These are phyloP conservation scores for Alternaria arborescens DNA, from an alignment of 2,329 filamentous ascomycete genomes.

Conservation along the genomic window DNA sequence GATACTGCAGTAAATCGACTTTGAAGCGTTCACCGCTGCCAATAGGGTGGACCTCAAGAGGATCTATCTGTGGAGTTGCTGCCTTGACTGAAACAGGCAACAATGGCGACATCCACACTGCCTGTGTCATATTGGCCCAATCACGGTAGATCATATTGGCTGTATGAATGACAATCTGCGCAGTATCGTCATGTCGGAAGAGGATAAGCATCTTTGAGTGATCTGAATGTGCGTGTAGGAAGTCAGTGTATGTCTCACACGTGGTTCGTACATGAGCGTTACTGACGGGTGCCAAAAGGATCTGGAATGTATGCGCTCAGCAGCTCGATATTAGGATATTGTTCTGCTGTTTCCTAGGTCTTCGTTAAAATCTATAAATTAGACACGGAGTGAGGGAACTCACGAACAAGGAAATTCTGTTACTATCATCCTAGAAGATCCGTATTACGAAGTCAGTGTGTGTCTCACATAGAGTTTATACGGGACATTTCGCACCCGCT, in stretches of 20 bases:
- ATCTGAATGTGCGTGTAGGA: conserved; percentile 51
- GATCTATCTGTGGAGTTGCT: background rate
- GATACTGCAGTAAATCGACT: conserved; percentile 74
- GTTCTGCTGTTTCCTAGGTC: conserved; percentile 66
- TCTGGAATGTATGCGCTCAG: conserved; percentile 82
- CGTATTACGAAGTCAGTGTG: background rate
- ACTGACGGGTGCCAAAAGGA: conserved; percentile 76
- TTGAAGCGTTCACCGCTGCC: conserved; percentile 79
- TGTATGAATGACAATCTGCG: conserved; percentile 84
- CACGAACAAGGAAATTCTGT: conserved; percentile 67
- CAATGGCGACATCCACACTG: conserved; percentile 77
- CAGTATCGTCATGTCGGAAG: conserved; percentile 76
- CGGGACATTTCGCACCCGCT: conserved; percentile 49
- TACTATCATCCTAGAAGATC: conserved; percentile 64
- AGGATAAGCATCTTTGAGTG: conserved; percentile 88
- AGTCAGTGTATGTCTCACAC: background rate
- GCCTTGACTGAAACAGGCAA: conserved; percentile 61
- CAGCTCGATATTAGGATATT: conserved; percentile 72
- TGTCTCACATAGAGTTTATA: background rate
- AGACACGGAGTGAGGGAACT: conserved; percentile 16
- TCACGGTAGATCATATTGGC: conserved; percentile 91
- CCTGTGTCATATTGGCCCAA: conserved; percentile 89
- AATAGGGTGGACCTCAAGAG: conserved; percentile 35
- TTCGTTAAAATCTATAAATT: conserved; percentile 11
- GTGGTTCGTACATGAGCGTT: background rate